A percentile compares a stretch with the other conserved stretches of the same genome.
phyloP scores from a whole-genome alignment of 2,329 filamentous ascomycete genomes.

The Epichloe typhina region DNA sequence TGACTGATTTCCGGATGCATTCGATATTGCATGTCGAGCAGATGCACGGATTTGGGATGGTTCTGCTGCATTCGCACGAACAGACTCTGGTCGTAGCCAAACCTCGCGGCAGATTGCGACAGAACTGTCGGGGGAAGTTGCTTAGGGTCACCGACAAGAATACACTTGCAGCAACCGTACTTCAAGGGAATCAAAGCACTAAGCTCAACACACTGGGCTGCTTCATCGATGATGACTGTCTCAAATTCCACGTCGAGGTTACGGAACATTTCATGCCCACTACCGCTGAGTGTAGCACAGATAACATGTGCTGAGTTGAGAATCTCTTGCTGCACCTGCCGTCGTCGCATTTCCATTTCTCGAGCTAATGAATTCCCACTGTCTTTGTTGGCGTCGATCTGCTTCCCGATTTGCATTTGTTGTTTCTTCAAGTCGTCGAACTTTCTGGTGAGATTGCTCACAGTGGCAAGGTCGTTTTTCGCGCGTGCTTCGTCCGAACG shows the following conservation, averaged over 20 bases:
- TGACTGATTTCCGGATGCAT: constrained; percentile 96
- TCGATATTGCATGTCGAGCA: constrained; percentile 95
- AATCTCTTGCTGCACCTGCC: constrained; percentile 78
- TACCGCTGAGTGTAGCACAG: constrained; percentile 88
- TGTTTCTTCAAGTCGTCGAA: constrained; percentile 67
- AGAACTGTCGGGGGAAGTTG: constrained; percentile 96
- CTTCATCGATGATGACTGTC: constrained; percentile 96
- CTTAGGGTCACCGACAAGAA: constrained; percentile 94
- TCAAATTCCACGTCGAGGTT: constrained; percentile 92
- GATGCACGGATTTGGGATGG: constrained; percentile 73
- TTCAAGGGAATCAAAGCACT: constrained; percentile 94
- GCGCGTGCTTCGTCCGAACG: constrained; percentile 55
- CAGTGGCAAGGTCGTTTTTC: constrained; percentile 32
- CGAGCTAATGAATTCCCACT: constrained; percentile 69
- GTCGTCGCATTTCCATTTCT: constrained; percentile 74
- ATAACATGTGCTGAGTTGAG: constrained; percentile 84
- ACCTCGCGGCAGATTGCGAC: constrained; percentile 80
- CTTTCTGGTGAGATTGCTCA: constrained; percentile 54
- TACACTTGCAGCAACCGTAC: constrained; percentile 92
- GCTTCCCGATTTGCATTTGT: constrained; percentile 59
- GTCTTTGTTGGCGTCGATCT: constrained; percentile 80
- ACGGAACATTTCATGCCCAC: constrained; percentile 95
- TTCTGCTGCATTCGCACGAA: constrained; percentile 98
- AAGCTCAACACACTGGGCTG: constrained; percentile 93
- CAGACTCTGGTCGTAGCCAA: constrained; percentile 93